Base-by-base conservation (phyloP, 1,284 basidiomycete genomes). In the Apiotrichum montevideense region DNA sequence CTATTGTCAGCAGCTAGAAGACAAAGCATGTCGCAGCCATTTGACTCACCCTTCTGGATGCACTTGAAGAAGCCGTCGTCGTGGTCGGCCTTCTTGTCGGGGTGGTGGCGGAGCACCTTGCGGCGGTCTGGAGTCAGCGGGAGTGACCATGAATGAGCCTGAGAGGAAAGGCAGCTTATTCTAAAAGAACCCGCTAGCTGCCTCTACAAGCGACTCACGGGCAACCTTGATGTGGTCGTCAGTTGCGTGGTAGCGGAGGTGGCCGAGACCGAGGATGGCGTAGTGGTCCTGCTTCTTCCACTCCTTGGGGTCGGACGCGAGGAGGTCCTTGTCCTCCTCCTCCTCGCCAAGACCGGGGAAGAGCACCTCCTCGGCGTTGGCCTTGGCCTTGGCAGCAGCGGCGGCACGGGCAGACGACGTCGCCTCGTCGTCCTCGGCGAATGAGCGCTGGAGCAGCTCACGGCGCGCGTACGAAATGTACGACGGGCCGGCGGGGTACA, bases 261-360 rank as follows among this genome's bases (percentile, higher is more conserved):
- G 85, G 33, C 92, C 95, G 5, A 98, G 84, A 69, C 95, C 95
- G 54, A 98, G 86, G 39, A 98, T 90, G 57, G 89, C 90, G 74
- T 98, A 98, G 76, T 98, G 91, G 76, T 98, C 95, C 84, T 98
- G 96, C 83, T 93, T 91, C 90, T 98, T 98, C 95, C 95, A 98
- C 76, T 97, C 93, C 77, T 97, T 98, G 14, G 95, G 90, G 80
- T 98, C 96, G 15, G 86, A 80, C 35, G 80, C 76, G 47, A 95
- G 78, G 50, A 94, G 71, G 33, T 87, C 86, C 9, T 81, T 79
- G 39, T 82, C 78, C 79, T 98, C 96, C 59, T 86, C 80, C 78
- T 98, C 96, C 59, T 95, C 90, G 5, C 93, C 93, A 7, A 98
- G 87, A 46, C 92, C 84, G 78, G 96, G 92, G 72, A 92, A 93